These are phyloP conservation scores for Fusarium staphyleae DNA, from an alignment of 2,329 filamentous ascomycete species.

Conservation along the genomic window DNA sequence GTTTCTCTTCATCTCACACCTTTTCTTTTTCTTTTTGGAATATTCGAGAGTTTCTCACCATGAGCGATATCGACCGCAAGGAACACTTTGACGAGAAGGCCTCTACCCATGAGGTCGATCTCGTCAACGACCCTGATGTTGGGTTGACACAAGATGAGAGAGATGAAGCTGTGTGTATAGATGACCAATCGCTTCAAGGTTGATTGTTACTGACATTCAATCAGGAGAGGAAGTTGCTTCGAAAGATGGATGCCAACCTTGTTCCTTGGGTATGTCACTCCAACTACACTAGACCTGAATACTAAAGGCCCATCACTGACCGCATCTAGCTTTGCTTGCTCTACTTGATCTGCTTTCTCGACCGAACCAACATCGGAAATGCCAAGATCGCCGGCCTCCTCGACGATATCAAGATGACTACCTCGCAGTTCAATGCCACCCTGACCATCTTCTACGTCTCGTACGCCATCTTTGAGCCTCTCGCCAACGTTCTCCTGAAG, in stretches of 20 bases:
- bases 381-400: conserved; percentile 66
- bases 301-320: background rate
- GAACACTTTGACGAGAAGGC: conserved; percentile 41
- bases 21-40: background rate
- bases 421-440: conserved; percentile 73
- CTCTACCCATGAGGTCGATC: conserved; percentile 41
- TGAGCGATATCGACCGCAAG: conserved; percentile 47
- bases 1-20: conserved; percentile 9
- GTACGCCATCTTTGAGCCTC: conserved; percentile 78
- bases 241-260: conserved; percentile 66
- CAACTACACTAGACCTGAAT: no score
- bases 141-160: conserved; percentile 69
- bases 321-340: conserved; percentile 65
- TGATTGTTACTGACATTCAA: conserved; percentile 11
- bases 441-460: conserved; percentile 88
- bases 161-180: conserved; percentile 62
- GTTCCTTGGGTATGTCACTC: conserved; percentile 61
- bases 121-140: conserved; percentile 58
- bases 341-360: conserved; percentile 77
- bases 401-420: conserved; percentile 67
- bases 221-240: conserved; percentile 67
- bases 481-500: conserved; percentile 85
- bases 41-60: conserved; percentile 24
- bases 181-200: background rate
- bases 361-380: conserved; percentile 79